Percentiles rank a stretch among this genome's conserved stretches.
Conservation (phyloP, 306 rosid species). For the Vigna reflexopilosa region DNA sequence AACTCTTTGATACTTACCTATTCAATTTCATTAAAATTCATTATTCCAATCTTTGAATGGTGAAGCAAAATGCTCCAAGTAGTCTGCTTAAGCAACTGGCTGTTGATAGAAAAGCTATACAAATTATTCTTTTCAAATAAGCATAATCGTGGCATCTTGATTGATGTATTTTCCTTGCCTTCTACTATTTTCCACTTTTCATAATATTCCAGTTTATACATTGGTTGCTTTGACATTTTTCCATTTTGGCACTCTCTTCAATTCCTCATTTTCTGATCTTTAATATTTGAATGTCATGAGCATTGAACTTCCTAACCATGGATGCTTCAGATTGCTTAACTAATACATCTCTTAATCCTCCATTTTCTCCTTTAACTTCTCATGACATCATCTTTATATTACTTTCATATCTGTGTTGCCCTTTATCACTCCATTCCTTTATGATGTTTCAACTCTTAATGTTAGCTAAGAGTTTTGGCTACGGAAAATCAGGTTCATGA, state of each 20-base stretch:
- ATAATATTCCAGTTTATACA: not conserved
- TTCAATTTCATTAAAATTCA: too few species aligned
- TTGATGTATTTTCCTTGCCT: not conserved
- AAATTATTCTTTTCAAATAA: not conserved
- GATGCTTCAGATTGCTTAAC: constrained; percentile 27
- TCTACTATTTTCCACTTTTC: not conserved
- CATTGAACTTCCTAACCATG: constrained; percentile 2
- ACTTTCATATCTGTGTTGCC: not conserved
- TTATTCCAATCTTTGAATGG: too few species aligned
- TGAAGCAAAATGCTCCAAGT: not conserved
- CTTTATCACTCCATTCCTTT: not conserved
- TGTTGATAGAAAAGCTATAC: constrained; percentile 21
- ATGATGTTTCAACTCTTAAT: constrained; percentile 10
- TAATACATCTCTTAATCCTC: not conserved
- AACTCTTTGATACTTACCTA: too few species aligned
- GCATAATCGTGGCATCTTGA: not conserved
- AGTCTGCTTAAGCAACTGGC: not conserved
- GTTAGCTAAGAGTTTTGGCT: constrained; percentile 19
- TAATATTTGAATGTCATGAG: not conserved
- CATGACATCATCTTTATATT: not conserved
- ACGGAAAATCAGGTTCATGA: constrained; percentile 77
- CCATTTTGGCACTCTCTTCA: not conserved
- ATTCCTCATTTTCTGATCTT: not conserved
- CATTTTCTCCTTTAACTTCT: not conserved
- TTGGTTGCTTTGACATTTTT: not conserved